Evolutionary conservation across 306 rosid species (phyloP).

Genomic region (Canavalia ensiformis): DNA sequence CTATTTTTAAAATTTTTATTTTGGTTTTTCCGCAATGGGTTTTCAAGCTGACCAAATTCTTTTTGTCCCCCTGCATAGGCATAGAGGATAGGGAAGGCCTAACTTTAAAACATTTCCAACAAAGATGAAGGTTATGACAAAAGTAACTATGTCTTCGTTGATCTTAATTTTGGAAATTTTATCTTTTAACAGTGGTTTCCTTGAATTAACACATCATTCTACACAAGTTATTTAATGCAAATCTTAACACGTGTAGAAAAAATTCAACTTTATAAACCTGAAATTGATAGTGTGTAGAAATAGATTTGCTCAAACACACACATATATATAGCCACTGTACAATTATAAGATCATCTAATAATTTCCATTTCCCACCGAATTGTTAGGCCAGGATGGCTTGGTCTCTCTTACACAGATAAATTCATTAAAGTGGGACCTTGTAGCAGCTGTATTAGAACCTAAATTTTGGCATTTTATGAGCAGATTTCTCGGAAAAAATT

Average conservation of each 20-base stretch:
- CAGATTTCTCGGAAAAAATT: neutral
- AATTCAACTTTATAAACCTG: constrained; percentile 19
- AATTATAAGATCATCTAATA: constrained; percentile 21
- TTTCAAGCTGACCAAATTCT: constrained; percentile 30
- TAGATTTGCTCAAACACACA: neutral
- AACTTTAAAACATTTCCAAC: neutral
- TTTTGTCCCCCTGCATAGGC: neutral
- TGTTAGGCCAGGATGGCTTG: constrained; percentile 61
- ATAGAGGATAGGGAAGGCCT: neutral
- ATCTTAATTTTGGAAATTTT: constrained; percentile 30
- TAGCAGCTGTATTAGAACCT: constrained; percentile 68
- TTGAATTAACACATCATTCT: constrained; percentile 6
- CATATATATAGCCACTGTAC: constrained; percentile 22
- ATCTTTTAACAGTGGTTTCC: neutral
- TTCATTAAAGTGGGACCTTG: constrained; percentile 62
- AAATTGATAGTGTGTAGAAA: neutral
- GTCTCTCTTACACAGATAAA: constrained; percentile 42
- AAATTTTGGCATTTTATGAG: constrained; percentile 55
- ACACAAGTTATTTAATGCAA: neutral
- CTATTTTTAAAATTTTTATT: neutral
- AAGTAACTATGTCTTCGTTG: neutral
- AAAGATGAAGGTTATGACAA: constrained; percentile 19
- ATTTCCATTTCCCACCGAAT: constrained; percentile 53
- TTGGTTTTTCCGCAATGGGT: constrained; percentile 15
- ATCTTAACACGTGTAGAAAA: constrained; percentile 7